These are phyloP conservation scores for Nakaseomyces kungkrabaensis DNA, from an alignment of 1,139 yeast species.

Conservation along the genomic window DNA sequence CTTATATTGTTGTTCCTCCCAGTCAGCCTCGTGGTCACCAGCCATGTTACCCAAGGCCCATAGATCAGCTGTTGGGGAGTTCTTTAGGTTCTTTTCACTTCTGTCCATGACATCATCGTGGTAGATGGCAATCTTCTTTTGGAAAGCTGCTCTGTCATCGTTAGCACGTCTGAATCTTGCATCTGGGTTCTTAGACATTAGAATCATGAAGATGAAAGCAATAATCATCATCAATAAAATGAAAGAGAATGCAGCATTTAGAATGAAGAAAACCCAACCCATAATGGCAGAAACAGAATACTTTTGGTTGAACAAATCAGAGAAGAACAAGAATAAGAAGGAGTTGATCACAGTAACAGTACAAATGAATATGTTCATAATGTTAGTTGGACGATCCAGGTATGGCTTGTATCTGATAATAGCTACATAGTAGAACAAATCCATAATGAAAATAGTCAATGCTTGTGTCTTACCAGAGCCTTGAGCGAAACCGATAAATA, in stretches of 20 bases:
- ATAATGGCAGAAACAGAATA: slow-evolving; percentile 59
- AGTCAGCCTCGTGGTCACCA: slow-evolving; percentile 56
- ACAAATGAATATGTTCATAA: slow-evolving; percentile 53
- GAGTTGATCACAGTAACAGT: slow-evolving; percentile 60
- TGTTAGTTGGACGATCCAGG: slow-evolving; percentile 63
- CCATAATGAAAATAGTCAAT: slow-evolving; percentile 53
- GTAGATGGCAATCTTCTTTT: slow-evolving; percentile 39
- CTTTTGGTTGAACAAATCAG: slow-evolving; percentile 61
- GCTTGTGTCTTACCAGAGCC: slow-evolving; percentile 62
- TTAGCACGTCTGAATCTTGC: slow-evolving; percentile 73
- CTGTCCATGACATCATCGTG: slow-evolving; percentile 1
- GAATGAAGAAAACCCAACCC: slow-evolving; percentile 72
- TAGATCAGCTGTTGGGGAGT: slow-evolving; percentile 39
- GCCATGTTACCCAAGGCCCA: slow-evolving; percentile 40
- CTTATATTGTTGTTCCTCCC: slow-evolving; percentile 30
- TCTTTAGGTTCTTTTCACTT: not conserved
- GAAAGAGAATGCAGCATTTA: slow-evolving; percentile 69
- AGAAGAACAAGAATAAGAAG: slow-evolving; percentile 63
- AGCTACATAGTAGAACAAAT: slow-evolving; percentile 49
- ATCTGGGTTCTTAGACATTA: slow-evolving; percentile 69
- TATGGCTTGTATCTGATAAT: slow-evolving; percentile 54
- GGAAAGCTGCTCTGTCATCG: slow-evolving; percentile 79
- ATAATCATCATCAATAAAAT: slow-evolving; percentile 53
- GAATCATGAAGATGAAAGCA: slow-evolving; percentile 44
- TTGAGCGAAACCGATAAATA: slow-evolving; percentile 63